Base-by-base conservation (phyloP, 768 basidiomycete species). In the Lactifluus echinatus region DNA sequence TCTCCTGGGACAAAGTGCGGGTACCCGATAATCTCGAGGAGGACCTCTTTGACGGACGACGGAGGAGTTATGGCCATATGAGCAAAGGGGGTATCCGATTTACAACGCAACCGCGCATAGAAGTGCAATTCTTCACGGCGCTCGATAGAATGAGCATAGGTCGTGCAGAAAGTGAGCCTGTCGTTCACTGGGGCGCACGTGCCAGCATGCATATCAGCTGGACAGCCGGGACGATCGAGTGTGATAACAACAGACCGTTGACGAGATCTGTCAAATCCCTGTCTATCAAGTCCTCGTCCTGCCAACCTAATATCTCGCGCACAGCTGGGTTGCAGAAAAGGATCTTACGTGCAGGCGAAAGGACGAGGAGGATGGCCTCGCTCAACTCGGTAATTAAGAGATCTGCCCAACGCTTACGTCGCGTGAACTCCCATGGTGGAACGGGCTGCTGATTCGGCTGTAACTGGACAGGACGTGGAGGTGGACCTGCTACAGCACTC, bases 371-470 rank as follows among this genome's bases (percentile, higher is more conserved):
- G 66, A 88, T 76, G 17, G 79, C 82, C 59, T 90, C 90, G 29
- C 85, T 81, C 29, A 90, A 78, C 67, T 92, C 91, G 1, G 81
- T 76, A 57, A 87, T 71, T 24, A 92, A 75, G 14, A 93, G 74
- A 68, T 93, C 90, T 17, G 84, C 85, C 91, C 91, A 93, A 54
- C 84, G 78, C 68, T 92, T 92, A 55, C 90, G 75, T 66, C 89
- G 90, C 0, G 88, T 89, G 68, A 93, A 93, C 68, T 93, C 91
- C 64, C 83, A 93, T 39, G 53, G 47, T 3, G 53, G 42, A 39
- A 66, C 55, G 29, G 62, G 36, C n/a, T 45, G 60, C 28, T 51
- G 56, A 40, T 45, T 61, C 50, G 26, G 23, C 36, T 43, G 49
- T 46, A 40, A 40, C 29, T 56, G 50, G 23, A 53, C 46, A 17